These are phyloP conservation scores for Suhomyces emberorum DNA, from an alignment of 805 yeast species.

Conservation along the genomic window DNA sequence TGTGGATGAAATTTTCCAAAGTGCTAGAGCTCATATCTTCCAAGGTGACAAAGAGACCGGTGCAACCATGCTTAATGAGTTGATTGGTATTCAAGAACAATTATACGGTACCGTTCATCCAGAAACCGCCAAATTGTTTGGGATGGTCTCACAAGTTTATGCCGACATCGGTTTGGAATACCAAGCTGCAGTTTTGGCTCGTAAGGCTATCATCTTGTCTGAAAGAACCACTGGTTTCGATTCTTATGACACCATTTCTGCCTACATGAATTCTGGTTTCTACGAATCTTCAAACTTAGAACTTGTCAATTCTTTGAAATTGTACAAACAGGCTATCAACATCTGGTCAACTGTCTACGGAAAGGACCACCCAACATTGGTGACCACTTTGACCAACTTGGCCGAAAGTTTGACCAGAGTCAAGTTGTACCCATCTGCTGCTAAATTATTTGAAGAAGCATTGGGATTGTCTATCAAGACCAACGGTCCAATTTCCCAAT, in stretches of 20 bases:
- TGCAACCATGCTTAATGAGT: conserved; percentile 60
- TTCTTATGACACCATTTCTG: conserved; percentile 67
- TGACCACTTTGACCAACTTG: conserved; percentile 60
- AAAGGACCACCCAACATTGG: conserved; percentile 64
- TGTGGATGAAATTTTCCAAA: conserved; percentile 72
- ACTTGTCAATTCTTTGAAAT: conserved; percentile 56
- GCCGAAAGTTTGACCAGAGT: conserved; percentile 56
- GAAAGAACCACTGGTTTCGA: conserved; percentile 85
- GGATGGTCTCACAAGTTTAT: conserved; percentile 63
- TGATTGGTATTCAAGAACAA: conserved; percentile 73
- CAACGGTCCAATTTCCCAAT: conserved; percentile 58
- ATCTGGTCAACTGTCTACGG: conserved; percentile 60
- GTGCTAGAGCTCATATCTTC: conserved; percentile 47
- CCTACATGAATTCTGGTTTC: conserved; percentile 71
- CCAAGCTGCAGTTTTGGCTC: conserved; percentile 61
- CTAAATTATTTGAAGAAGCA: conserved; percentile 52
- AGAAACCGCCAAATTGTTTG: conserved; percentile 69
- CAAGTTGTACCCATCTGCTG: conserved; percentile 46
- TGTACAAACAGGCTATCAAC: conserved; percentile 57
- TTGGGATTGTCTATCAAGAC: conserved; percentile 46
- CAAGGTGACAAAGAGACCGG: conserved; percentile 53
- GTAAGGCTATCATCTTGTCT: conserved; percentile 66
- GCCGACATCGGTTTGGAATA: conserved; percentile 53
- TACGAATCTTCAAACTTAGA: conserved; percentile 63
- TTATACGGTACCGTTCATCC: conserved; percentile 78